These are phyloP conservation scores for Metschnikowia continentalis DNA, from an alignment of 805 yeast genomes.

Conservation along the genomic window DNA sequence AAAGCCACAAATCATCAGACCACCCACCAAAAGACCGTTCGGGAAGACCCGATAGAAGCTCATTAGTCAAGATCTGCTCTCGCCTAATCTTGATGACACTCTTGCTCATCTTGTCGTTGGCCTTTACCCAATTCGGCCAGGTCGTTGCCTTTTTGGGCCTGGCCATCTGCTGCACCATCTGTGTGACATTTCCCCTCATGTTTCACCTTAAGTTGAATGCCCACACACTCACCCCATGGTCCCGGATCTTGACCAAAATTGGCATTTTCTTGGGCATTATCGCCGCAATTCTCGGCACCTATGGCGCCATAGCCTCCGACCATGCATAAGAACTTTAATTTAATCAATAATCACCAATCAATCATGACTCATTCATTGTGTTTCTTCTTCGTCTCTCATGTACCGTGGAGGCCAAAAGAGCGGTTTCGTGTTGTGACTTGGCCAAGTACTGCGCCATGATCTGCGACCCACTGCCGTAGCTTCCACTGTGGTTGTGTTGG, in stretches of 20 bases:
- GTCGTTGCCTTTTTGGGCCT: conserved; percentile 40
- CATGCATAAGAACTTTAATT: background rate
- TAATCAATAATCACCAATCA: no score
- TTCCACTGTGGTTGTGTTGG: background rate
- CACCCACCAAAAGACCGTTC: no score
- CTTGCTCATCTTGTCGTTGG: conserved; percentile 20
- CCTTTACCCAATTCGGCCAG: conserved; percentile 37
- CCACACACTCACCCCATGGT: conserved; percentile 8
- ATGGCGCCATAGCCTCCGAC: conserved; percentile 12
- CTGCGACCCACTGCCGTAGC: conserved; percentile 47
- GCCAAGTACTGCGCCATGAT: conserved; percentile 78
- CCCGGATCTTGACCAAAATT: background rate
- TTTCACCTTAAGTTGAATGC: conserved; percentile 24
- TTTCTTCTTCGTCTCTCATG: background rate
- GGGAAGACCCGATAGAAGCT: background rate
- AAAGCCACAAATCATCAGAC: background rate
- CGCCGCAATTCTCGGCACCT: conserved; percentile 17
- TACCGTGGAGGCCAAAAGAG: conserved; percentile 39
- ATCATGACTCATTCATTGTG: background rate
- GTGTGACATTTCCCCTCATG: conserved; percentile 36
- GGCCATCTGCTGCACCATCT: conserved; percentile 39
- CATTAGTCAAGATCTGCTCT: conserved; percentile 7
- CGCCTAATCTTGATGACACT: conserved; percentile 24
- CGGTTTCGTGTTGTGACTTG: conserved; percentile 61
- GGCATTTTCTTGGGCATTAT: conserved; percentile 13